A percentile compares a stretch with the other conserved stretches of the same genome.
Evolutionary conservation across 192 early-diverging fungal species (phyloP).

Genomic region (Entomortierella chlamydospora): DNA sequence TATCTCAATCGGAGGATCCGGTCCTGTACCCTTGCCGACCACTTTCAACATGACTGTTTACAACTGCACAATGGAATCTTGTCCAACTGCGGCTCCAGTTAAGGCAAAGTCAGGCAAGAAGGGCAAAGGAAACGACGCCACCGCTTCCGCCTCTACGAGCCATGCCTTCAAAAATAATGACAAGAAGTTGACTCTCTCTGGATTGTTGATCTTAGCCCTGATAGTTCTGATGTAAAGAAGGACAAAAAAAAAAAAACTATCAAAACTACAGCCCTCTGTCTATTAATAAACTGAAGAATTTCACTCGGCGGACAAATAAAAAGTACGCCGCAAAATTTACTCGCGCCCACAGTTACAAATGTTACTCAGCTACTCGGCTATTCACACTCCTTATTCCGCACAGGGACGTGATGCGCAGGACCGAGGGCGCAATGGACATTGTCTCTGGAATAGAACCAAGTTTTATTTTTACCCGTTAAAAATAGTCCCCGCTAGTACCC

Average conservation of each 20-base stretch:
- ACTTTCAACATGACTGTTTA: slow-evolving; percentile 7
- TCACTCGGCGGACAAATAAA: too few relatives aligned
- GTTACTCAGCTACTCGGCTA: too few relatives aligned
- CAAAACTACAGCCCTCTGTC: too few relatives aligned
- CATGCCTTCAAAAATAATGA: neutral
- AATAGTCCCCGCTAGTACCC: neutral
- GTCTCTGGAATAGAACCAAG: too few relatives aligned
- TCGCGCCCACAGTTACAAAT: too few relatives aligned
- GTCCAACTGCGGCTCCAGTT: slow-evolving; percentile 21
- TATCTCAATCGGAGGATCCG: slow-evolving; percentile 23
- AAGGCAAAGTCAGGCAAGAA: slow-evolving; percentile 14
- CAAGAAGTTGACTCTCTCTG: neutral
- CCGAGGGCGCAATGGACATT: too few relatives aligned
- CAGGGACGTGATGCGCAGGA: too few relatives aligned
- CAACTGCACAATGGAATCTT: slow-evolving; percentile 10
- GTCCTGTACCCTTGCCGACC: slow-evolving; percentile 19
- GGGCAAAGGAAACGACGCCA: neutral
- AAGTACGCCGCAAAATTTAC: too few relatives aligned
- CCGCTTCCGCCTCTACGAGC: neutral
- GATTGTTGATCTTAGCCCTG: slow-evolving; percentile 16
- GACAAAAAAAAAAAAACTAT: too few relatives aligned
- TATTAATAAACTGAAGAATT: too few relatives aligned
- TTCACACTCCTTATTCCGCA: too few relatives aligned
- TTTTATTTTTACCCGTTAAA: too few relatives aligned
- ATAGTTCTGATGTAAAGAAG: slow-evolving; percentile 6